These are phyloP conservation scores for Mucor irregularis DNA, from an alignment of 371 early-diverging fungal species.

Conservation along the genomic window DNA sequence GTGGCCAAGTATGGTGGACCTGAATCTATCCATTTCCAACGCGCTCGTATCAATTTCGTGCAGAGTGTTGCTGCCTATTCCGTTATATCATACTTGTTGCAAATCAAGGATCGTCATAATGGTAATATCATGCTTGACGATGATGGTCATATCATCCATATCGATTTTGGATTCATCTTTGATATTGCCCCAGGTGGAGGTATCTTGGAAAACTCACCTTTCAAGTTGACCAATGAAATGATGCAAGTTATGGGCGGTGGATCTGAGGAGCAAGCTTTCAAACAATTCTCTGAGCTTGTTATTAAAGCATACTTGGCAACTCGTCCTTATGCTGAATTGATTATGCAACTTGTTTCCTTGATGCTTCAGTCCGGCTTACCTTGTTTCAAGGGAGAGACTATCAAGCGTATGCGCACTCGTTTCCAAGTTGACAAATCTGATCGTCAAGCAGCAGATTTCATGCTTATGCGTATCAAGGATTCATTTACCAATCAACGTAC, in stretches of 20 bases:
- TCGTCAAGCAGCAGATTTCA: slow-evolving; percentile 92
- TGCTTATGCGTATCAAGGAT: slow-evolving; percentile 86
- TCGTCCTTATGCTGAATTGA: slow-evolving; percentile 92
- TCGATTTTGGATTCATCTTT: slow-evolving; percentile 99
- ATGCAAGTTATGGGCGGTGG: slow-evolving; percentile 95
- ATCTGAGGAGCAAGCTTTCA: slow-evolving; percentile 80
- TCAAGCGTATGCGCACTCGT: slow-evolving; percentile 83
- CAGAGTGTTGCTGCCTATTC: slow-evolving; percentile 98
- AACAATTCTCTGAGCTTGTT: slow-evolving; percentile 86
- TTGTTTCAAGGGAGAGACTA: slow-evolving; percentile 94
- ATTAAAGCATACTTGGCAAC: slow-evolving; percentile 91
- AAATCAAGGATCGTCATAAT: slow-evolving; percentile 99
- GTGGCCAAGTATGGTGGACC: slow-evolving; percentile 92
- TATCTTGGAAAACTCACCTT: slow-evolving; percentile 97
- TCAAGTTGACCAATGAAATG: slow-evolving; percentile 99
- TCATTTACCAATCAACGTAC: slow-evolving; percentile 91
- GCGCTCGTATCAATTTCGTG: slow-evolving; percentile 95
- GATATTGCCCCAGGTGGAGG: slow-evolving; percentile 99
- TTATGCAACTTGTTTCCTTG: slow-evolving; percentile 86
- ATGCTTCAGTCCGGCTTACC: slow-evolving; percentile 98
- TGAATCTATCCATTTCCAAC: slow-evolving; percentile 88
- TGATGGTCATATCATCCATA: slow-evolving; percentile 97
- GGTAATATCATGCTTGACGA: slow-evolving; percentile 99
- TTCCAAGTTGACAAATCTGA: slow-evolving; percentile 94
- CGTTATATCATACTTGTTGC: slow-evolving; percentile 92